Evolutionary conservation across 164 flowering plant species (phyloP).

Genomic region (Brasenia schreberi): DNA sequence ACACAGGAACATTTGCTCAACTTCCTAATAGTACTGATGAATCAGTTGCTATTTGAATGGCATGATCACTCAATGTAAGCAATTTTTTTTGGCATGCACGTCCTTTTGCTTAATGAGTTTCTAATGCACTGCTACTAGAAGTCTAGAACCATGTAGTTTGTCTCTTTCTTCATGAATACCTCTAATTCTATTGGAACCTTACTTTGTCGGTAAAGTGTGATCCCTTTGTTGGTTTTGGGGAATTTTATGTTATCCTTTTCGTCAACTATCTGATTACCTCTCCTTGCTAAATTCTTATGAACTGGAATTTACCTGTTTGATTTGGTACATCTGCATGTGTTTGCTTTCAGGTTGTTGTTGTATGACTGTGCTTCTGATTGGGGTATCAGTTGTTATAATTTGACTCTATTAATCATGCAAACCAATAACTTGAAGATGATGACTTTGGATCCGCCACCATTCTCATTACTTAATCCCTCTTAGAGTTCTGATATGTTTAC

Average conservation of each 20-base stretch:
- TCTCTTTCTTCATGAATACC: not conserved
- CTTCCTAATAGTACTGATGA: conserved; percentile 50
- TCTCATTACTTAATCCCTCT: too few relatives aligned
- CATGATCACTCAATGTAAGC: not conserved
- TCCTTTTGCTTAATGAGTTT: not conserved
- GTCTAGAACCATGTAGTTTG: too few relatives aligned
- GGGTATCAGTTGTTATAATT: not conserved
- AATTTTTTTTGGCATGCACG: not conserved
- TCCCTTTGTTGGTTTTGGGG: not conserved
- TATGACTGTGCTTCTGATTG: too few relatives aligned
- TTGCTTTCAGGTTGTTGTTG: too few relatives aligned
- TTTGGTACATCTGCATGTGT: too few relatives aligned
- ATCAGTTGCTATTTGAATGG: not conserved
- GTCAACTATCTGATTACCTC: not conserved
- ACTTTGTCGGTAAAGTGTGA: not conserved
- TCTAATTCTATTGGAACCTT: not conserved
- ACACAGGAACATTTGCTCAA: conserved; percentile 68
- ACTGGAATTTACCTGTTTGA: not conserved
- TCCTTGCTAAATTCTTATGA: not conserved
- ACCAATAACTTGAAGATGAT: too few relatives aligned
- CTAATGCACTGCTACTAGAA: too few relatives aligned
- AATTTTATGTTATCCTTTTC: not conserved
- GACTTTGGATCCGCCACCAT: too few relatives aligned
- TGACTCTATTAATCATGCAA: too few relatives aligned
- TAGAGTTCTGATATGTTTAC: too few relatives aligned